Conservation (phyloP, 768 basidiomycete genomes). For the Lanmaoa rubissima region DNA sequence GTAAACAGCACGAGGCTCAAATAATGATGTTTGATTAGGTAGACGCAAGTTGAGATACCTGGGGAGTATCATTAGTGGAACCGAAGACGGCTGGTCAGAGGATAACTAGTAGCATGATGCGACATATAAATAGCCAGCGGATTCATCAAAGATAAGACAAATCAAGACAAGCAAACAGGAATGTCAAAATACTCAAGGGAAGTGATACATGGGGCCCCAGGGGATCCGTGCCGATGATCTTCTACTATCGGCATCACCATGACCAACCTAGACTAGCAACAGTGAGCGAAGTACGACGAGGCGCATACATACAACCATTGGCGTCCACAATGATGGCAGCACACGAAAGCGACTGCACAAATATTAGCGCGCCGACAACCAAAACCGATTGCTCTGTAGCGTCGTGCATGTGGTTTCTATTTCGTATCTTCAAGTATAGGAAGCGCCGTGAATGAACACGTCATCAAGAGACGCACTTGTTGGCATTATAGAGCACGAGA, state of each 20-base stretch:
- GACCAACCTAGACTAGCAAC: too few species aligned
- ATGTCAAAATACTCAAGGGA: too few species aligned
- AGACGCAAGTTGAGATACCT: background rate
- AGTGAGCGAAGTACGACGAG: too few species aligned
- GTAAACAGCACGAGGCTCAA: background rate
- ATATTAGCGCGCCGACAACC: too few species aligned
- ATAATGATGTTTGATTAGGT: background rate
- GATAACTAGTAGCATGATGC: background rate
- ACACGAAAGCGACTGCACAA: too few species aligned
- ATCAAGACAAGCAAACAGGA: too few species aligned
- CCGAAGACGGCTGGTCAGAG: background rate
- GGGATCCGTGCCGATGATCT: too few species aligned
- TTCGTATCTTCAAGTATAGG: constrained; percentile 57
- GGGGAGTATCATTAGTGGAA: background rate
- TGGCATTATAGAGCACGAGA: constrained; percentile 84
- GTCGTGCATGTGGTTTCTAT: constrained; percentile 97
- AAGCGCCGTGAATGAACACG: background rate
- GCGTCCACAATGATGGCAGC: background rate
- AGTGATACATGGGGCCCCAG: too few species aligned
- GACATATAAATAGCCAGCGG: background rate
- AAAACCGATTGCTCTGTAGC: constrained; percentile 45
- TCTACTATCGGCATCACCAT: too few species aligned
- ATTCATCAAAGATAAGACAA: too few species aligned
- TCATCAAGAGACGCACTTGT: constrained; percentile 66
- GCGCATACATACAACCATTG: background rate